These are phyloP conservation scores for Mortierella sp. DNA, from an alignment of 371 early-diverging fungal genomes.

Conservation along the genomic window DNA sequence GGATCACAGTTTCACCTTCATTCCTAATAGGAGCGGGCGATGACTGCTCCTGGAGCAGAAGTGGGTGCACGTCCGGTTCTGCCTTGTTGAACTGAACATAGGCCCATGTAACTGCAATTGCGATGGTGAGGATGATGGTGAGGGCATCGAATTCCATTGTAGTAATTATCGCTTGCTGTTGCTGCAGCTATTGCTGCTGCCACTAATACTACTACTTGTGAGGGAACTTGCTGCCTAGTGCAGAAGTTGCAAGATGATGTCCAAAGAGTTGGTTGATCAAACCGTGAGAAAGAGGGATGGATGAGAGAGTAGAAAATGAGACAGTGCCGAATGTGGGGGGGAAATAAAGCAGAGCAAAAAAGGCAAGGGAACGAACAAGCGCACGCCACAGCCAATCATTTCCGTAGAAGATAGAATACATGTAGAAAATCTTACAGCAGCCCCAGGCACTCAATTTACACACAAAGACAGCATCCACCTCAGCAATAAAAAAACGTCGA, in stretches of 20 bases:
- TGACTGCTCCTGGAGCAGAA: constrained; percentile 79
- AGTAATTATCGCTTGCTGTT: too few relatives aligned
- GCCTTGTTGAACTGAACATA: constrained; percentile 61
- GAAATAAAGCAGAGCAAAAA: background rate
- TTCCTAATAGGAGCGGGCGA: constrained; percentile 73
- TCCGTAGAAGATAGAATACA: background rate
- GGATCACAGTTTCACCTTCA: constrained; percentile 76
- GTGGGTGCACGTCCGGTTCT: constrained; percentile 85
- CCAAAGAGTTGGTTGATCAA: background rate
- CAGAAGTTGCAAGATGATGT: background rate
- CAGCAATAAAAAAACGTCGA: too few relatives aligned
- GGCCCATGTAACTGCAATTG: constrained; percentile 55
- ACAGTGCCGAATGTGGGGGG: background rate
- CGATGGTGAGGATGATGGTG: constrained; percentile 47
- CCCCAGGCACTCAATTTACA: too few relatives aligned
- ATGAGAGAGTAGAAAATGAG: background rate
- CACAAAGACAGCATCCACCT: too few relatives aligned
- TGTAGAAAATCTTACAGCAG: too few relatives aligned
- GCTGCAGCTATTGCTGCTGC: background rate
- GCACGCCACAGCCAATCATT: background rate
- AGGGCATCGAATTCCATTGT: constrained; percentile 54
- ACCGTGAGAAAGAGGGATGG: background rate
- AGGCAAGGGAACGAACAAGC: background rate
- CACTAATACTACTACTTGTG: too few relatives aligned
- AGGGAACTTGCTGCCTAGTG: background rate